phyloP scores from a whole-genome alignment of 225 moss, liverwort and hornwort genomes.

The Physcomitrellopsis africana region DNA sequence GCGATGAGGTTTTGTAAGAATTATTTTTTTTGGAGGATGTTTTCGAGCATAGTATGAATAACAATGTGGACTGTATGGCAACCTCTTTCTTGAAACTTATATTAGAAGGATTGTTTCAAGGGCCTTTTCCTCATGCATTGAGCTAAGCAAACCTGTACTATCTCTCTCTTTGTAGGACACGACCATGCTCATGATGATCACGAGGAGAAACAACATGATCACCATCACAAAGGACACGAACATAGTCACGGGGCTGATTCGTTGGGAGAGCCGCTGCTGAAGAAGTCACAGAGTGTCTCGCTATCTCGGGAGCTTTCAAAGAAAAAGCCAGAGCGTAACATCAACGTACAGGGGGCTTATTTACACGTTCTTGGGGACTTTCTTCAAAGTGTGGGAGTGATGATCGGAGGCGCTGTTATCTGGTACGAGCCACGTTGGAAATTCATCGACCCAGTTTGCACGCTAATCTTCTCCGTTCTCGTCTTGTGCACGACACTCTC shows the following conservation, averaged over 20 bases:
- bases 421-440: constrained; percentile 85
- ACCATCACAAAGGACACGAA: constrained; percentile 20
- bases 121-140: background rate
- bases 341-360: constrained; percentile 89
- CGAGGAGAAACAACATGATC: constrained; percentile 15
- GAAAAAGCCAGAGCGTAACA: constrained; percentile 46
- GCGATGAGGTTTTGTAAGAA: constrained; percentile 50
- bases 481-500: constrained; percentile 82
- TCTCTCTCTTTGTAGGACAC: constrained; percentile 34
- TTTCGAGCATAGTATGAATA: no score
- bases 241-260: constrained; percentile 3
- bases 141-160: constrained; percentile 15
- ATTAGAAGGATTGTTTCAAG: constrained; percentile 32
- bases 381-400: constrained; percentile 90
- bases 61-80: no score
- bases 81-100: constrained; percentile 16
- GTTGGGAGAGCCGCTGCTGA: constrained; percentile 46
- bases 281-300: constrained; percentile 28
- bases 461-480: constrained; percentile 75
- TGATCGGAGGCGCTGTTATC: constrained; percentile 84
- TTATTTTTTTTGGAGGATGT: no score
- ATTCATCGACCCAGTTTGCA: constrained; percentile 81
- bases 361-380: constrained; percentile 90
- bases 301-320: constrained; percentile 39
- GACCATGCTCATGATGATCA: constrained; percentile 33